Evolutionary conservation across 1,284 basidiomycete species (phyloP).

Genomic region (Schizophyllum commune): DNA sequence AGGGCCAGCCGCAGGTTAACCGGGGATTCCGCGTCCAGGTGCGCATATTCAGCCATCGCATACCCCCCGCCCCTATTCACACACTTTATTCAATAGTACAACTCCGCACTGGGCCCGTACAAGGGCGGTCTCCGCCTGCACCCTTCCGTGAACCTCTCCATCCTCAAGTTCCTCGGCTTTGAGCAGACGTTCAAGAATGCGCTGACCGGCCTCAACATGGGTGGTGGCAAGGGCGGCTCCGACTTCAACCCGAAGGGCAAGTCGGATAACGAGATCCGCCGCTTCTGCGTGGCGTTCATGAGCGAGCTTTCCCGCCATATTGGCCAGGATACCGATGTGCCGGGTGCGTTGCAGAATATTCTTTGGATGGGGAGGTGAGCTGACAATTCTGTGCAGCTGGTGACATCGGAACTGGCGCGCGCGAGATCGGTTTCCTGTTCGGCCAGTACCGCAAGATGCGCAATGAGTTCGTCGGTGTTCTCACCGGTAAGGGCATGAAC

Average conservation of each 20-base stretch:
- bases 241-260: conserved; percentile 84
- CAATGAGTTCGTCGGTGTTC: conserved; percentile 72
- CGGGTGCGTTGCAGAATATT: conserved; percentile 29
- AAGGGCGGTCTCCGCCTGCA: conserved; percentile 80
- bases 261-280: conserved; percentile 68
- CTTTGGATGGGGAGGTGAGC: background rate
- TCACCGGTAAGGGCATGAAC: conserved; percentile 71
- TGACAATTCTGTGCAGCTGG: conserved; percentile 40
- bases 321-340: conserved; percentile 72
- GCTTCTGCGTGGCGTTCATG: conserved; percentile 70
- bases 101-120: conserved; percentile 79
- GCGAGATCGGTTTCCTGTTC: conserved; percentile 68
- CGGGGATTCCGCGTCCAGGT: conserved; percentile 72
- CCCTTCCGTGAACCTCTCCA: conserved; percentile 77
- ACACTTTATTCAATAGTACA: conserved; percentile 42
- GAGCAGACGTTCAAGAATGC: conserved; percentile 83
- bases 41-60: conserved; percentile 10
- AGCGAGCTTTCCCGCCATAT: conserved; percentile 66
- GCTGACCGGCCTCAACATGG: conserved; percentile 72
- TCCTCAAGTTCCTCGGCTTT: conserved; percentile 83
- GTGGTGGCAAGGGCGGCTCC: conserved; percentile 65
- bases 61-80: background rate
- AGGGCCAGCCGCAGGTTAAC: conserved; percentile 64
- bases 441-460: conserved; percentile 70
- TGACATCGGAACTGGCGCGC: conserved; percentile 64